Conservation (phyloP, 2,329 filamentous ascomycete genomes). For the Aspergillus quadricinctus region DNA sequence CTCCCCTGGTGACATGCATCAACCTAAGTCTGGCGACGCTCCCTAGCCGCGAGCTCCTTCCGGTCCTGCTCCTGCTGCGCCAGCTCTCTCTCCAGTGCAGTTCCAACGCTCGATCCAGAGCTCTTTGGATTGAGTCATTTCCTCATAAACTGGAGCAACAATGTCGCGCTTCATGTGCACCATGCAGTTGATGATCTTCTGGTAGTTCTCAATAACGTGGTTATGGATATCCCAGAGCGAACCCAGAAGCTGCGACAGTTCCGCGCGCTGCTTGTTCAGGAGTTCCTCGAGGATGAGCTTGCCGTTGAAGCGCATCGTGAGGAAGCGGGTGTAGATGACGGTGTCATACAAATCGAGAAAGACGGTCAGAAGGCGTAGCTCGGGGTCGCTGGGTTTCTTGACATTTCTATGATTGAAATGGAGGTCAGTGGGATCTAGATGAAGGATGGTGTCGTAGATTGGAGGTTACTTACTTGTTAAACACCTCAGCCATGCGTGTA, state of each 20-base stretch:
- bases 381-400: slow-evolving; percentile 15
- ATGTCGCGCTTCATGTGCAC: slow-evolving; percentile 11
- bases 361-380: slow-evolving; percentile 17
- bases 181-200: slow-evolving; percentile 11
- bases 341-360: slow-evolving; percentile 23
- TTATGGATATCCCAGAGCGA: slow-evolving; percentile 16
- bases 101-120: slow-evolving; percentile 10
- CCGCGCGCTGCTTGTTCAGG: slow-evolving; percentile 4
- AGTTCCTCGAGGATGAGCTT: slow-evolving; percentile 11
- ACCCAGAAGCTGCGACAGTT: slow-evolving; percentile 13
- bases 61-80: neutral
- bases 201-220: slow-evolving; percentile 19
- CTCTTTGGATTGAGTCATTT: slow-evolving; percentile 6
- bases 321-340: slow-evolving; percentile 22
- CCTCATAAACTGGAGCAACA: slow-evolving; percentile 8
- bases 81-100: neutral
- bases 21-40: neutral
- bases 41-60: neutral
- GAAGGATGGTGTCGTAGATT: neutral
- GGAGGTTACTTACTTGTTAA: slow-evolving; percentile 15
- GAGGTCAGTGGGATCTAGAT: neutral
- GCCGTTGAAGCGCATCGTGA: slow-evolving; percentile 12
- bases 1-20: neutral
- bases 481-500: slow-evolving; percentile 2
- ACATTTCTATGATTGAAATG: slow-evolving; percentile 12